A percentile compares a stretch with the other conserved stretches of the same genome.
Conservation (phyloP, 176 grass and related monocot species). For the Zea luxurians region DNA sequence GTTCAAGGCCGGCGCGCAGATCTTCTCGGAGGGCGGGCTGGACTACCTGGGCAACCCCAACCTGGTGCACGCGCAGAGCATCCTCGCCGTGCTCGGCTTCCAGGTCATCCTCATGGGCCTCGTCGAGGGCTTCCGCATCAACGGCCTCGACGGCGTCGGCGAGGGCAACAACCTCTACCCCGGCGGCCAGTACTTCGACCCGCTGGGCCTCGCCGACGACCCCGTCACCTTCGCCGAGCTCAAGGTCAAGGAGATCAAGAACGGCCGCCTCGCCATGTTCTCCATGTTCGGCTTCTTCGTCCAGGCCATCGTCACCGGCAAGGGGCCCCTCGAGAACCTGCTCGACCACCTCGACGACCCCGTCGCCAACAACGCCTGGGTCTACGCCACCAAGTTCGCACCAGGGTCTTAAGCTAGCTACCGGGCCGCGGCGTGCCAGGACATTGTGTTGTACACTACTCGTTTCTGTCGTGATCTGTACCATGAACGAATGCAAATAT, state of each 20-base stretch:
- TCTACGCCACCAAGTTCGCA: slow-evolving; percentile 88
- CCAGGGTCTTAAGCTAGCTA: slow-evolving; percentile 58
- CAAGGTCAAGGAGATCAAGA: slow-evolving; percentile 99
- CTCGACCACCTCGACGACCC: slow-evolving; percentile 88
- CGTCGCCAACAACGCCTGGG: slow-evolving; percentile 94
- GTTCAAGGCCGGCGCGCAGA: slow-evolving; percentile 97
- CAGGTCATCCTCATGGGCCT: slow-evolving; percentile 96
- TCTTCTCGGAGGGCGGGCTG: slow-evolving; percentile 95
- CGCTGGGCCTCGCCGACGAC: slow-evolving; percentile 85
- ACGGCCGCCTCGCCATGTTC: slow-evolving; percentile 92
- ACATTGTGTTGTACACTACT: slow-evolving; percentile 54
- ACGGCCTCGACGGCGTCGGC: slow-evolving; percentile 78
- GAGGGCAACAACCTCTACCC: slow-evolving; percentile 96
- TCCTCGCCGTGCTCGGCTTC: slow-evolving; percentile 80
- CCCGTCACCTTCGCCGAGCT: slow-evolving; percentile 79
- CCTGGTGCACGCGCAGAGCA: slow-evolving; percentile 98
- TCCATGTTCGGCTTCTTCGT: slow-evolving; percentile 96
- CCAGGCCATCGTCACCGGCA: slow-evolving; percentile 90
- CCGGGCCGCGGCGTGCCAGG: neutral
- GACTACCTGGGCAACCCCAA: slow-evolving; percentile 97
- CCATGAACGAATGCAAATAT: slow-evolving; percentile 20
- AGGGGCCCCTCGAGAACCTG: slow-evolving; percentile 91
- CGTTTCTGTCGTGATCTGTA: neutral
- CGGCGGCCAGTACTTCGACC: slow-evolving; percentile 90
- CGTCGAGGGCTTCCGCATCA: slow-evolving; percentile 91